A percentile compares a stretch with the other conserved stretches of the same genome.
Conservation (phyloP, 495 filamentous ascomycete species). For the Penicilliopsis zonata region DNA sequence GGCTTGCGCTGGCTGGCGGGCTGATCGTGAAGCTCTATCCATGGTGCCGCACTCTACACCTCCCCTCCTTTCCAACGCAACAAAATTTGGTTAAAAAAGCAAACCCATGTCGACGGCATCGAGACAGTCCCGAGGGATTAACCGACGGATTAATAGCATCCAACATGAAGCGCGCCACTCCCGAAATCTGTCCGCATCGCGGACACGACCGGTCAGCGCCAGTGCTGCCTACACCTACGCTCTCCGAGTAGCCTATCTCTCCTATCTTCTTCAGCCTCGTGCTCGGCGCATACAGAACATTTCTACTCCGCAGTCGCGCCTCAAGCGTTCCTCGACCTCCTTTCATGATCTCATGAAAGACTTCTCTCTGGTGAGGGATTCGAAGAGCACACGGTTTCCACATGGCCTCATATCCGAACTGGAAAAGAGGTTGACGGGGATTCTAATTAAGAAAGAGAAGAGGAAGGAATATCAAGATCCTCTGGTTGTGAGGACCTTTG, state of each 20-base stretch:
- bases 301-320: constrained; percentile 45
- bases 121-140: constrained; percentile 38
- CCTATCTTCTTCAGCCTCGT: constrained; percentile 87
- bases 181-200: constrained; percentile 38
- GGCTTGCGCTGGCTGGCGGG: constrained; percentile 15
- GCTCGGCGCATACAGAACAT: constrained; percentile 78
- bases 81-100: constrained; percentile 13
- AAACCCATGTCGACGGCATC: constrained; percentile 43
- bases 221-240: constrained; percentile 83
- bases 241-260: constrained; percentile 81
- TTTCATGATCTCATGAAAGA: constrained; percentile 62
- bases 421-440: constrained; percentile 53
- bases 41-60: constrained; percentile 28
- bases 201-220: constrained; percentile 37
- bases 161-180: constrained; percentile 40
- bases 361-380: constrained; percentile 63
- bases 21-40: constrained; percentile 13
- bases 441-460: constrained; percentile 60
- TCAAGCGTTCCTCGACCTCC: constrained; percentile 55
- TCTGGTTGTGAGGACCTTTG: constrained; percentile 69
- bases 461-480: constrained; percentile 67
- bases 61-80: constrained; percentile 11
- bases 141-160: constrained; percentile 43
- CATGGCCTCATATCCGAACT: constrained; percentile 63
- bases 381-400: constrained; percentile 66